A percentile compares a stretch with the other conserved stretches of the same genome.
These are phyloP conservation scores for Petunia axillaris DNA, from an alignment of 257 asterid genomes.

Conservation along the genomic window DNA sequence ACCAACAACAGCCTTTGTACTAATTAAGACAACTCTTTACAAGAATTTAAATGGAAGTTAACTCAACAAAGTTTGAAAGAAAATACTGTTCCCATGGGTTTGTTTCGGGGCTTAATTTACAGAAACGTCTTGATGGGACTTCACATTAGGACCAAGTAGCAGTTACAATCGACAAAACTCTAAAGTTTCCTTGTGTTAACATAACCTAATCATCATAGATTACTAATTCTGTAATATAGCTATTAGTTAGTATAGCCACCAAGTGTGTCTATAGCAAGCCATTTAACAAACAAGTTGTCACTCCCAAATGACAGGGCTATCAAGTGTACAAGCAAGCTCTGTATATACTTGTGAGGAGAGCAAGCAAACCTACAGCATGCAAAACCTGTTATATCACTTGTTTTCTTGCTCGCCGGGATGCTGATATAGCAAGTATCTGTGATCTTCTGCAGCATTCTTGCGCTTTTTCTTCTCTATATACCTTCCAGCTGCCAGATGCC, in stretches of 20 bases:
- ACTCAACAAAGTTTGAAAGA: too few species aligned
- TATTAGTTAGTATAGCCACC: neutral
- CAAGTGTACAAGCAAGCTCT: neutral
- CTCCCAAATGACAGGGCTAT: neutral
- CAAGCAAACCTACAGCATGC: neutral
- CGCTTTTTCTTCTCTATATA: conserved; percentile 79
- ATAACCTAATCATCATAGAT: neutral
- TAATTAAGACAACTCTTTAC: too few species aligned
- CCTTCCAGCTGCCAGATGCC: conserved; percentile 76
- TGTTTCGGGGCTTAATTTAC: too few species aligned
- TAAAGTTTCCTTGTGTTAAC: neutral
- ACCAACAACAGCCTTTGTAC: too few species aligned
- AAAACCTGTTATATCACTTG: conserved; percentile 27
- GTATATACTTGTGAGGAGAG: conserved; percentile 3
- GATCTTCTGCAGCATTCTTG: conserved; percentile 92
- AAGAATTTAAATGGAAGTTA: too few species aligned
- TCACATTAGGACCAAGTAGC: neutral
- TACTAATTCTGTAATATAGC: neutral
- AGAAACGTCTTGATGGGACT: too few species aligned
- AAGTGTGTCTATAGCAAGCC: neutral
- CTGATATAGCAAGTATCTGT: conserved; percentile 81
- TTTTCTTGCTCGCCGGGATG: conserved; percentile 50
- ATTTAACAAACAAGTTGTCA: neutral
- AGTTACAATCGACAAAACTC: neutral
- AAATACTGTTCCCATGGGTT: too few species aligned